These are phyloP conservation scores for Rosa multiflora DNA, from an alignment of 306 rosid genomes.

Conservation along the genomic window DNA sequence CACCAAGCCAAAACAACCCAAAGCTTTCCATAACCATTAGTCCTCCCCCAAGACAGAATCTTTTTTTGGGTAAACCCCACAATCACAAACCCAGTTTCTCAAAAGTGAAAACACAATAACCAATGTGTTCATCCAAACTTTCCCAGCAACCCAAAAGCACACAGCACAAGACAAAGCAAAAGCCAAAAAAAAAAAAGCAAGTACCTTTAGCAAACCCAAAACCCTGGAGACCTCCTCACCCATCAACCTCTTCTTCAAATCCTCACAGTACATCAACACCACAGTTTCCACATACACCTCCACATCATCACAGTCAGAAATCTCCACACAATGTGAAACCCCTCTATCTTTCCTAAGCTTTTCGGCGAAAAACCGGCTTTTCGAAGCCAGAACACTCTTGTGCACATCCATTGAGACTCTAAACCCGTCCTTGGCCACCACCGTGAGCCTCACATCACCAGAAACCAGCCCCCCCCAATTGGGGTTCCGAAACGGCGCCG, in stretches of 20 bases:
- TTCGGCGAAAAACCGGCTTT: slow-evolving; percentile 79
- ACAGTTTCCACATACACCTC: slow-evolving; percentile 77
- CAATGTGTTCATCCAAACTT: slow-evolving; percentile 20
- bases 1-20: not conserved
- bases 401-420: slow-evolving; percentile 72
- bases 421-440: slow-evolving; percentile 64
- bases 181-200: not conserved
- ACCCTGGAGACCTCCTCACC: slow-evolving; percentile 69
- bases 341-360: slow-evolving; percentile 51
- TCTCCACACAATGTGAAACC: slow-evolving; percentile 67
- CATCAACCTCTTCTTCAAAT: slow-evolving; percentile 59
- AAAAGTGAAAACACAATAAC: not conserved
- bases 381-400: slow-evolving; percentile 58
- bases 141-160: slow-evolving; percentile 16
- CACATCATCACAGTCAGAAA: slow-evolving; percentile 86
- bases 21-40: not conserved
- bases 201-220: slow-evolving; percentile 81
- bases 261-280: slow-evolving; percentile 73
- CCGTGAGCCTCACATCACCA: slow-evolving; percentile 67
- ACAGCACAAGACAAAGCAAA: not conserved
- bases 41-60: not conserved
- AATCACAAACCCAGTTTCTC: not conserved
- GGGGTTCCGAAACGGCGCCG: slow-evolving; percentile 44
- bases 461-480: slow-evolving; percentile 31
- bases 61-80: not conserved